A percentile compares a stretch with the other conserved stretches of the same genome.
Evolutionary conservation across 345 rosid genomes (phyloP).

Genomic region (Erodium maritimum): DNA sequence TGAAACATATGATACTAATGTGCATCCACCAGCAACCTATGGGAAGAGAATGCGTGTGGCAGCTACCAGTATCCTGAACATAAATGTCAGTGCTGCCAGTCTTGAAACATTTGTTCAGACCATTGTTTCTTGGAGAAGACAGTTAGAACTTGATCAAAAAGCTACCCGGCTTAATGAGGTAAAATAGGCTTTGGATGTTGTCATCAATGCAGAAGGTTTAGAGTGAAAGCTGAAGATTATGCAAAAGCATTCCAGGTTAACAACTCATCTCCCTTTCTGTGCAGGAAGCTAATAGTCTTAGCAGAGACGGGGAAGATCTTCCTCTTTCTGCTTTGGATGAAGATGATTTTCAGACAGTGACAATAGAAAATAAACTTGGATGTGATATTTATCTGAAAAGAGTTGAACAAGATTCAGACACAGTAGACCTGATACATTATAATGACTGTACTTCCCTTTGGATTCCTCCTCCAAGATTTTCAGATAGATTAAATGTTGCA

Average conservation of each 20-base stretch:
- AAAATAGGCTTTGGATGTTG: constrained; percentile 3
- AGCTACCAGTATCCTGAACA: constrained; percentile 69
- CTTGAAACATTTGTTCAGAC: constrained; percentile 66
- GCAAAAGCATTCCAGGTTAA: constrained; percentile 3
- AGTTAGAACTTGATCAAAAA: constrained; percentile 75
- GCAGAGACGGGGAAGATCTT: constrained; percentile 43
- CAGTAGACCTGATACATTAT: constrained; percentile 45
- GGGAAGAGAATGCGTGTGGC: constrained; percentile 83
- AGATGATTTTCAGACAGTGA: constrained; percentile 79
- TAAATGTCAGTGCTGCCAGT: constrained; percentile 82
- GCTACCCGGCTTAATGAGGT: constrained; percentile 72
- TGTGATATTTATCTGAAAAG: constrained; percentile 68
- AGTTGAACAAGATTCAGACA: constrained; percentile 50
- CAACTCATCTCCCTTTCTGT: constrained; percentile 11
- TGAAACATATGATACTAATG: constrained; percentile 73
- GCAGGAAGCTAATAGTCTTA: constrained; percentile 48
- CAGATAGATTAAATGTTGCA: constrained; percentile 68
- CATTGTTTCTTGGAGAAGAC: constrained; percentile 85
- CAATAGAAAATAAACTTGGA: constrained; percentile 85
- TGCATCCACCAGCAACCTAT: constrained; percentile 39
- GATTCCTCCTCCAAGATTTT: constrained; percentile 94
- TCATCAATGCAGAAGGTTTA: constrained; percentile 7
- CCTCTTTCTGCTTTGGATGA: constrained; percentile 85
- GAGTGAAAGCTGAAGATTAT: not conserved
- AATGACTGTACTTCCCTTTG: constrained; percentile 50